Percentiles rank a stretch among this genome's conserved stretches.
Evolutionary conservation across 257 asterid species (phyloP).

Genomic region (Penstemon newberryi): DNA sequence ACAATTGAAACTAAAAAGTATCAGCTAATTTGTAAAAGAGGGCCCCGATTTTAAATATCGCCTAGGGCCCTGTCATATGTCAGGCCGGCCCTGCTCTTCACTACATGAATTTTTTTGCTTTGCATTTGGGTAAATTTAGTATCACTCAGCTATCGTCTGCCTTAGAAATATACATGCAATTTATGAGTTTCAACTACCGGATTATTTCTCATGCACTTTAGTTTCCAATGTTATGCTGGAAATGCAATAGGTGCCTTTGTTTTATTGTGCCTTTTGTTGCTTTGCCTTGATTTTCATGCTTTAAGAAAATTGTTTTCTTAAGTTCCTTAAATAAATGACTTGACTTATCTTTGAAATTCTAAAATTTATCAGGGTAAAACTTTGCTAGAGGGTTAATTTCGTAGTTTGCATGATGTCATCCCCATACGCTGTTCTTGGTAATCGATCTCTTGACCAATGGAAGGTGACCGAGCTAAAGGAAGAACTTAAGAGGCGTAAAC

Average conservation of each 20-base stretch:
- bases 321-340: background rate
- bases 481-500: conserved; percentile 77
- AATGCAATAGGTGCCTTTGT: background rate
- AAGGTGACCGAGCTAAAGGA: conserved; percentile 90
- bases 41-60: too few species aligned
- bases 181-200: too few species aligned
- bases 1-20: too few species aligned
- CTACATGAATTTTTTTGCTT: too few species aligned
- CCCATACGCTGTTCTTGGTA: conserved; percentile 59
- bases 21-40: too few species aligned
- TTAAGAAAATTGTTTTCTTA: background rate
- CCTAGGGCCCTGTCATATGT: too few species aligned
- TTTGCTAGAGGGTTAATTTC: conserved; percentile 26
- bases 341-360: background rate
- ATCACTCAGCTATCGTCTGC: too few species aligned
- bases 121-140: too few species aligned
- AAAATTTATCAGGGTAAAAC: conserved; percentile 31
- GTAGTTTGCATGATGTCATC: conserved; percentile 63
- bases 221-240: background rate
- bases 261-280: background rate
- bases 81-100: too few species aligned
- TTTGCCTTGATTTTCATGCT: background rate
- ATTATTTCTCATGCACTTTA: too few species aligned
- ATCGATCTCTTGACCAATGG: conserved; percentile 82
- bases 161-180: too few species aligned